A percentile compares a stretch with the other conserved stretches of the same genome.
phyloP scores from a whole-genome alignment of 495 filamentous ascomycete species.

The Penicillium macrosclerotiorum region DNA sequence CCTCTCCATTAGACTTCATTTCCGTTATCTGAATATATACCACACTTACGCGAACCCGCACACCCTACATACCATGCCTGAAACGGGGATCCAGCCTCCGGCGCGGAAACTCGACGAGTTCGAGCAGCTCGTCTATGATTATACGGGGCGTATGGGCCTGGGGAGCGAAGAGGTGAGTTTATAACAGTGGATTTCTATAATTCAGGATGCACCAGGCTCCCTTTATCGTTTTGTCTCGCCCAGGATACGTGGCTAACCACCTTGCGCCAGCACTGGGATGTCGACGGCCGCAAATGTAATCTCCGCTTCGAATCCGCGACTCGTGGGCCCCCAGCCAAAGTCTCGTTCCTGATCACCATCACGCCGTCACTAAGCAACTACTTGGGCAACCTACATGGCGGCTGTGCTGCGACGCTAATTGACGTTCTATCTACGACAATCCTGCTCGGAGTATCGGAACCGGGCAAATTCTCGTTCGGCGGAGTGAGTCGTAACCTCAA shows the following conservation, averaged over 20 bases:
- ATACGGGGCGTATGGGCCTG: conserved; percentile 22
- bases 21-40: too few species aligned
- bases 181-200: neutral
- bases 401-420: conserved; percentile 64
- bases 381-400: conserved; percentile 65
- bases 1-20: neutral
- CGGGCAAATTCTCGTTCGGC: conserved; percentile 60
- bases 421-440: conserved; percentile 63
- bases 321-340: conserved; percentile 30
- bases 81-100: conserved; percentile 19
- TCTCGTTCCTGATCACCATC: conserved; percentile 47
- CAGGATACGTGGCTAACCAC: neutral
- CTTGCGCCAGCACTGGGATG: conserved; percentile 36
- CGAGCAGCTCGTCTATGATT: conserved; percentile 33
- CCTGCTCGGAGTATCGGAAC: conserved; percentile 52
- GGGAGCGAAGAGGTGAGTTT: conserved; percentile 21
- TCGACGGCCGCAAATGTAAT: conserved; percentile 30
- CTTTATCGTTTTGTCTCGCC: neutral
- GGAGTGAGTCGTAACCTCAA: conserved; percentile 68
- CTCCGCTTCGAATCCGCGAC: conserved; percentile 44
- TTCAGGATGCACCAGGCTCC: too few species aligned
- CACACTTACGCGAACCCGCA: too few species aligned
- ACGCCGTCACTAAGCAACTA: conserved; percentile 56
- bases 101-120: conserved; percentile 31
- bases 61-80: conserved; percentile 15